phyloP scores from a whole-genome alignment of 768 basidiomycete genomes.

The Termitomyces sp. region DNA sequence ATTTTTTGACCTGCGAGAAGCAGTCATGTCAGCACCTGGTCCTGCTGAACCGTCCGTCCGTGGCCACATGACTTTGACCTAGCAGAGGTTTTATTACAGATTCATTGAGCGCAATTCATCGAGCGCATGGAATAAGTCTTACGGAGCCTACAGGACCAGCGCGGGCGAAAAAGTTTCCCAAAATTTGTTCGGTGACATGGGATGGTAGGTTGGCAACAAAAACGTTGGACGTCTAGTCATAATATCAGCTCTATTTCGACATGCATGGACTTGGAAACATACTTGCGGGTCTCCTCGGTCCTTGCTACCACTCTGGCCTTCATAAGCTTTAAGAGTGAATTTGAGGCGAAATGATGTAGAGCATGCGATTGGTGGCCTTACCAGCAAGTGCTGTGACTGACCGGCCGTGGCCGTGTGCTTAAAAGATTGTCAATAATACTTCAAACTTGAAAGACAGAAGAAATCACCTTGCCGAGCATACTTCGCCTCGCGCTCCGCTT shows the following conservation, averaged over 20 bases:
- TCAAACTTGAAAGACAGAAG: neutral
- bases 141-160: slow-evolving; percentile 92
- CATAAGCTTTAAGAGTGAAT: slow-evolving; percentile 58
- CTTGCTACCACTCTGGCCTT: slow-evolving; percentile 85
- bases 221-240: slow-evolving; percentile 79
- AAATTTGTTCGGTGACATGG: slow-evolving; percentile 76
- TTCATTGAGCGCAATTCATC: neutral
- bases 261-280: slow-evolving; percentile 11
- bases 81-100: neutral
- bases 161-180: slow-evolving; percentile 90
- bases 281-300: slow-evolving; percentile 88
- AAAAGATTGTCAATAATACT: slow-evolving; percentile 5
- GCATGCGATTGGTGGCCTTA: slow-evolving; percentile 25
- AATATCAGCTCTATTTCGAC: neutral
- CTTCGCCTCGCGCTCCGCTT: slow-evolving; percentile 85
- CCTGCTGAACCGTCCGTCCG: slow-evolving; percentile 66
- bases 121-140: slow-evolving; percentile 18
- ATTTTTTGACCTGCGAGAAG: slow-evolving; percentile 63
- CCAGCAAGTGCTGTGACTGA: slow-evolving; percentile 92
- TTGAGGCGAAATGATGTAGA: neutral
- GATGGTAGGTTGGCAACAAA: slow-evolving; percentile 93
- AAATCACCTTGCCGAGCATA: slow-evolving; percentile 59
- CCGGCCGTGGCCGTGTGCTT: slow-evolving; percentile 54
- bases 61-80: slow-evolving; percentile 99
- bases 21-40: slow-evolving; percentile 73